Evolutionary conservation across 177 flowering plant genomes (phyloP), one percentile per base, ranked within the genome.

Genomic region (Vitis hybrid): DNA sequence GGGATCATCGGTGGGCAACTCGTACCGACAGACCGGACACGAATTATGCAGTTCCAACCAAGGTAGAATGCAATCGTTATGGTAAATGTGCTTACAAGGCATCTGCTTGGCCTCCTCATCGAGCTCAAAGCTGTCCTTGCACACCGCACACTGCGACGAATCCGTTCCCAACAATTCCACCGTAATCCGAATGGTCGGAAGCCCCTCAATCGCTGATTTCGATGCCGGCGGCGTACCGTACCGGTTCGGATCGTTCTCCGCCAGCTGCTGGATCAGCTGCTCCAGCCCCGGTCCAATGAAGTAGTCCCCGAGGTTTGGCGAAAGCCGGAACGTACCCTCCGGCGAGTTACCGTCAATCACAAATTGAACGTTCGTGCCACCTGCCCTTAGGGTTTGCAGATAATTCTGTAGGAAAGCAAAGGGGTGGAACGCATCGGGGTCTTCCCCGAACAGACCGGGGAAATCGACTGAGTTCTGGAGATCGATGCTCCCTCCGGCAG

Each of bases 171-270:
- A 50, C 71, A 84, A 14, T 2, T 84, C 85, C 55, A 79, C 73
- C 0, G 84, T 50, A 15, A 94, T 76, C 63, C 71, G 80, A 2
- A 94, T 52, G 35, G 61, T 67, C 1, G 97, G 97, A 2, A 94
- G 84, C 41, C 65, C 80, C 27, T 84, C 80, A 1, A 94, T 71
- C 1, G 91, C 93, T 0, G 91, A 77, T 61, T 92, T 92, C 2
- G 98, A 75, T 0, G 98, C 98, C 1, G 98, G 98, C 1, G 98
- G 98, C 2, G 97, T 88, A 0, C 98, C 98, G 12, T 90, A 80
- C 0, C 98, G 81, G 48, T 90, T 90, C 0, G 97, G 98, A 71
- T 92, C 98, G 62, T 92, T 94, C 79, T 94, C 98, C 1, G 97
- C 97, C 1, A 94, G 83, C 74, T 94, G 98, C 75, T 94, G 98